These are phyloP conservation scores for Oemleria cerasiformis DNA, from an alignment of 306 rosid species.

Conservation along the genomic window DNA sequence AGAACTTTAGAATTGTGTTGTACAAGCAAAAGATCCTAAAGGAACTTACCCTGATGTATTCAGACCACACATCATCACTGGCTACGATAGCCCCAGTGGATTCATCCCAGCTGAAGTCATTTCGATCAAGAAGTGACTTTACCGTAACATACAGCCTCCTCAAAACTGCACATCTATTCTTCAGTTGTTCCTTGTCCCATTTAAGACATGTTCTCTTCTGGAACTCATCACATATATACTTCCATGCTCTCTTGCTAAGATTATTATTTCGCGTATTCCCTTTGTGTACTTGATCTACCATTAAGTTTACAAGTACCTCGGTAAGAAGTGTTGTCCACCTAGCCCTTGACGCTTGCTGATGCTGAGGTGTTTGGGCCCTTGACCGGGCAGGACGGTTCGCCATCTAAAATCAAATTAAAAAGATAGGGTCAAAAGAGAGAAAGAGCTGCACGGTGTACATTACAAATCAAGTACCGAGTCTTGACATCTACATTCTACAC, in stretches of 20 bases:
- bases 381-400: conserved; percentile 45
- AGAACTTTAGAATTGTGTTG: neutral
- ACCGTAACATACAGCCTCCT: conserved; percentile 56
- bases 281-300: conserved; percentile 62
- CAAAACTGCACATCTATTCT: conserved; percentile 64
- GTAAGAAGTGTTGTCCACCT: conserved; percentile 65
- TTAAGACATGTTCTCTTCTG: conserved; percentile 53
- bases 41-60: conserved; percentile 55
- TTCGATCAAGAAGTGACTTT: conserved; percentile 49
- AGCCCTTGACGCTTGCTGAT: conserved; percentile 61
- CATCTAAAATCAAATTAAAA: conserved; percentile 39
- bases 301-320: conserved; percentile 53
- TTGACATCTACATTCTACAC: neutral
- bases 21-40: conserved; percentile 20
- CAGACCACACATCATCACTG: conserved; percentile 53
- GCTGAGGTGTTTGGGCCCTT: conserved; percentile 42
- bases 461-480: neutral
- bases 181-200: conserved; percentile 81
- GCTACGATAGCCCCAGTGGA: conserved; percentile 52
- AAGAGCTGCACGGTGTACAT: neutral
- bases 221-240: conserved; percentile 57
- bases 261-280: conserved; percentile 51
- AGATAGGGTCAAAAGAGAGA: neutral
- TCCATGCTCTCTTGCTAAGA: conserved; percentile 73
- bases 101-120: conserved; percentile 64